Evolutionary conservation across 164 flowering plant species (phyloP).

Genomic region (Euptelea pleiosperma): DNA sequence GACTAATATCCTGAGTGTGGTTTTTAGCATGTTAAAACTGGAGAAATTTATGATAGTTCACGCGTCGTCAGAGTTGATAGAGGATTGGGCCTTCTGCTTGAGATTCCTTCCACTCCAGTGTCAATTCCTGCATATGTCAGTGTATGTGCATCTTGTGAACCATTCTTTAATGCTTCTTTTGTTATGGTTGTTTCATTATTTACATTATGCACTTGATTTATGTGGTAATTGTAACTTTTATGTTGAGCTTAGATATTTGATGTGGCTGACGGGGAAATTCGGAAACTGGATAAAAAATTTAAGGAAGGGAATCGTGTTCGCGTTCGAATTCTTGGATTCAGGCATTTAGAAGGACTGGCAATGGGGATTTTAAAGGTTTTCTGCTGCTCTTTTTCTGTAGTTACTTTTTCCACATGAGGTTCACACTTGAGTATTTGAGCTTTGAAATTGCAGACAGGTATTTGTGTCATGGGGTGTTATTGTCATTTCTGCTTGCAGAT

Average conservation of each 20-base stretch:
- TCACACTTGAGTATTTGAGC: too few relatives aligned
- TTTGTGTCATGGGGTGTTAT: too few relatives aligned
- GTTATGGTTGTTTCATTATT: background rate
- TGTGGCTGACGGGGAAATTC: constrained; percentile 61
- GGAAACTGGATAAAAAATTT: constrained; percentile 62
- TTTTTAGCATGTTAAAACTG: constrained; percentile 62
- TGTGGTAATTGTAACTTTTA: constrained; percentile 1
- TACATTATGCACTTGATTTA: background rate
- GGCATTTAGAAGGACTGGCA: constrained; percentile 85
- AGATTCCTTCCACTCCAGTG: constrained; percentile 64
- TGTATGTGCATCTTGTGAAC: constrained; percentile 41
- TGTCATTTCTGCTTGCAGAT: too few relatives aligned
- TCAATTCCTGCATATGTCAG: constrained; percentile 74
- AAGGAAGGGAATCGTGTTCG: constrained; percentile 73
- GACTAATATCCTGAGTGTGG: constrained; percentile 8
- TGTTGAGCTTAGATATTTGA: constrained; percentile 52
- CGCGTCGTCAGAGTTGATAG: constrained; percentile 86
- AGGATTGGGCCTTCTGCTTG: constrained; percentile 81
- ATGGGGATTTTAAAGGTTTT: constrained; percentile 75
- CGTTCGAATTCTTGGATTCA: constrained; percentile 72
- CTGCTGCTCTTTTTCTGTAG: constrained; percentile 2
- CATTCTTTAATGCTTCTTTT: background rate
- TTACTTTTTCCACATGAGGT: too few relatives aligned
- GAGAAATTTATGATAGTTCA: constrained; percentile 75
- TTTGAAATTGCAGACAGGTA: too few relatives aligned